These are phyloP conservation scores for Crucibulum laeve DNA, from an alignment of 768 basidiomycete species.

Conservation along the genomic window DNA sequence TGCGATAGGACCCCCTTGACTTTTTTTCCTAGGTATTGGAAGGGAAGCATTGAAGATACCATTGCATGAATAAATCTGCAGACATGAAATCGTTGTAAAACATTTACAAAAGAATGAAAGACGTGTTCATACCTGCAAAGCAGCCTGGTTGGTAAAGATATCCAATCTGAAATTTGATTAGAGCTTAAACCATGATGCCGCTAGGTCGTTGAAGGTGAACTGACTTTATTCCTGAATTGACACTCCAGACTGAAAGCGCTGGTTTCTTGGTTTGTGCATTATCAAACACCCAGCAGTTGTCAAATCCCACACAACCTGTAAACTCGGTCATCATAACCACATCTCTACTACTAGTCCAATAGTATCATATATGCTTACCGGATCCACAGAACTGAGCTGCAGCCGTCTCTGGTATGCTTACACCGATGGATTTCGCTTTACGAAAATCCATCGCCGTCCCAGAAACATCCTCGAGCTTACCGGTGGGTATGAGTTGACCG, in stretches of 20 bases:
- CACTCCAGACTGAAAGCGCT: slow-evolving; percentile 38
- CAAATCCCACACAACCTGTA: slow-evolving; percentile 39
- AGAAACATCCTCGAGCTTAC: slow-evolving; percentile 26
- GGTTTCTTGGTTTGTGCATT: slow-evolving; percentile 19
- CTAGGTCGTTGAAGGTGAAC: slow-evolving; percentile 2
- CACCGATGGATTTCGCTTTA: slow-evolving; percentile 33
- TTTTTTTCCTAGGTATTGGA: slow-evolving; percentile 35
- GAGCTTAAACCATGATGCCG: not conserved
- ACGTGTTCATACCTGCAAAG: slow-evolving; percentile 27
- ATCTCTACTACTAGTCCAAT: not conserved
- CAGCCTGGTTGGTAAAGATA: slow-evolving; percentile 40
- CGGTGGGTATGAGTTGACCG: slow-evolving; percentile 35
- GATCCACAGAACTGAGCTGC: slow-evolving; percentile 32
- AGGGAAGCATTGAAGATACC: slow-evolving; percentile 28
- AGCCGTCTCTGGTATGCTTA: slow-evolving; percentile 30
- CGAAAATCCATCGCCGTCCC: slow-evolving; percentile 40
- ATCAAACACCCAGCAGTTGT: slow-evolving; percentile 45
- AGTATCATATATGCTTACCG: slow-evolving; percentile 15
- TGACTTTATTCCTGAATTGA: slow-evolving; percentile 40
- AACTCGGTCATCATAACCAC: not conserved
- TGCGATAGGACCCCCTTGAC: slow-evolving; percentile 33
- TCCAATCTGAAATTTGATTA: slow-evolving; percentile 25
- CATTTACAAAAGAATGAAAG: not conserved
- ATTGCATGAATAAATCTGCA: slow-evolving; percentile 37
- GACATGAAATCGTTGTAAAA: not conserved